Percentiles rank a stretch among this genome's conserved stretches.
These are phyloP conservation scores for Didymella keratinophila DNA, from an alignment of 2,329 filamentous ascomycete species.

Conservation along the genomic window DNA sequence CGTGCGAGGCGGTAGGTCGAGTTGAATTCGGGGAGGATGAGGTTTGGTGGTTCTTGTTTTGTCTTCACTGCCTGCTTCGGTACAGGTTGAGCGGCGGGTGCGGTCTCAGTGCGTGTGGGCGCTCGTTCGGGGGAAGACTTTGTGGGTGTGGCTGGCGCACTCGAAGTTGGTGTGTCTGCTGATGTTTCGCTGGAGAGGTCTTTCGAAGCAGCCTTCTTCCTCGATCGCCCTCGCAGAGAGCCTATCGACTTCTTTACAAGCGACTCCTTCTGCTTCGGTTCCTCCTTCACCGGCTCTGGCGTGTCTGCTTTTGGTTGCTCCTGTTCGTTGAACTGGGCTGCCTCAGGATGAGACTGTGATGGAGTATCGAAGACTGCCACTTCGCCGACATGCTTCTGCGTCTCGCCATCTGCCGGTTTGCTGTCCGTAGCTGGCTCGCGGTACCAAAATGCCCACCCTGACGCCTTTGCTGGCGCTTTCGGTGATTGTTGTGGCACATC, in stretches of 20 bases:
- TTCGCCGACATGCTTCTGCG: slow-evolving; percentile 62
- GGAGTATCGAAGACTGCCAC: slow-evolving; percentile 60
- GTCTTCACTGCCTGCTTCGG: slow-evolving; percentile 34
- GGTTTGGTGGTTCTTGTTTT: slow-evolving; percentile 61
- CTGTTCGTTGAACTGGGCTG: slow-evolving; percentile 60
- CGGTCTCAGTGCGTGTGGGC: slow-evolving; percentile 37
- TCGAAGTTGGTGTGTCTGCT: slow-evolving; percentile 35
- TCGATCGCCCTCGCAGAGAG: slow-evolving; percentile 45
- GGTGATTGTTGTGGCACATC: slow-evolving; percentile 21
- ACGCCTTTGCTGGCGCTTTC: slow-evolving; percentile 58
- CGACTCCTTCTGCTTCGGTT: slow-evolving; percentile 29
- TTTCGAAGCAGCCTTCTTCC: slow-evolving; percentile 32
- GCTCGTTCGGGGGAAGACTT: slow-evolving; percentile 39
- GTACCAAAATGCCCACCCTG: slow-evolving; percentile 85
- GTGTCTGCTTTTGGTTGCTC: slow-evolving; percentile 34
- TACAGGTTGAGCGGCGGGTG: slow-evolving; percentile 38
- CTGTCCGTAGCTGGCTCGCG: slow-evolving; percentile 62
- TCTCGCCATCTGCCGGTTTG: slow-evolving; percentile 65
- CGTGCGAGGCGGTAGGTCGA: slow-evolving; percentile 67
- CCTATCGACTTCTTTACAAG: slow-evolving; percentile 39
- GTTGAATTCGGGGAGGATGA: slow-evolving; percentile 73
- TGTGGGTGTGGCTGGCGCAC: slow-evolving; percentile 49
- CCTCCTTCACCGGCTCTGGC: slow-evolving; percentile 29
- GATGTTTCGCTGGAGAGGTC: slow-evolving; percentile 31
- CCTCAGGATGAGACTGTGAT: slow-evolving; percentile 59